These are phyloP conservation scores for Artomyces pyxidatus DNA, from an alignment of 768 basidiomycete genomes.

Conservation along the genomic window DNA sequence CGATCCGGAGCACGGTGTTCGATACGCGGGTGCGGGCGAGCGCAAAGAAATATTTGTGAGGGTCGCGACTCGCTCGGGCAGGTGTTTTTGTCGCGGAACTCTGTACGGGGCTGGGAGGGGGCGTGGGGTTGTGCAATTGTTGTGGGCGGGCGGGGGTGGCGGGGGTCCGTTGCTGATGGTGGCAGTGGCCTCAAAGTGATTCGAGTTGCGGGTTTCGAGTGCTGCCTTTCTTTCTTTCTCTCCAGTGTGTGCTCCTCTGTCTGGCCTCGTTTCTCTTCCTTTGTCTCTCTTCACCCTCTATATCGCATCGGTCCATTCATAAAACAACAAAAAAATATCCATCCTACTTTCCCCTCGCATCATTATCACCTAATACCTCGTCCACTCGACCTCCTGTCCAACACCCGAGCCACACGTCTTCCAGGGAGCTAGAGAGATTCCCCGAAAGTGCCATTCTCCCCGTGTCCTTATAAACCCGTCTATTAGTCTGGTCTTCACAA, in stretches of 20 bases:
- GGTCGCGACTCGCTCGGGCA: no score
- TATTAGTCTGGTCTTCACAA: background rate
- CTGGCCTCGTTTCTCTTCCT: conserved; percentile 12
- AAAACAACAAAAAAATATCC: conserved; percentile 9
- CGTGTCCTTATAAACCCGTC: conserved; percentile 4
- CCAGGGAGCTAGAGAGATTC: conserved; percentile 6
- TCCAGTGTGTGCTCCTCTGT: conserved; percentile 22
- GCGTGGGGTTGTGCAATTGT: background rate
- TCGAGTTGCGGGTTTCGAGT: background rate
- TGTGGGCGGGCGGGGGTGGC: background rate
- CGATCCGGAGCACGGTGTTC: conserved; percentile 74
- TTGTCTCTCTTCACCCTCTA: conserved; percentile 12
- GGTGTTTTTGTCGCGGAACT: no score
- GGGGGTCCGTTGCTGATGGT: background rate
- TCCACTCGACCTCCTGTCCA: conserved; percentile 6
- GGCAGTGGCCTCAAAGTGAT: background rate
- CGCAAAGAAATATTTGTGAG: conserved; percentile 74
- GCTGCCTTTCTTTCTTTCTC: background rate
- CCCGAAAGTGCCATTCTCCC: background rate
- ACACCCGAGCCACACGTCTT: conserved; percentile 6
- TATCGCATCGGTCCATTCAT: conserved; percentile 11
- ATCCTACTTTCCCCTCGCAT: conserved; percentile 10
- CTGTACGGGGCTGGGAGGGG: no score
- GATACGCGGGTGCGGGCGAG: conserved; percentile 77
- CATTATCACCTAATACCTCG: conserved; percentile 17